Evolutionary conservation across 768 basidiomycete genomes (phyloP).

Genomic region (Xerocomus potaroensis): DNA sequence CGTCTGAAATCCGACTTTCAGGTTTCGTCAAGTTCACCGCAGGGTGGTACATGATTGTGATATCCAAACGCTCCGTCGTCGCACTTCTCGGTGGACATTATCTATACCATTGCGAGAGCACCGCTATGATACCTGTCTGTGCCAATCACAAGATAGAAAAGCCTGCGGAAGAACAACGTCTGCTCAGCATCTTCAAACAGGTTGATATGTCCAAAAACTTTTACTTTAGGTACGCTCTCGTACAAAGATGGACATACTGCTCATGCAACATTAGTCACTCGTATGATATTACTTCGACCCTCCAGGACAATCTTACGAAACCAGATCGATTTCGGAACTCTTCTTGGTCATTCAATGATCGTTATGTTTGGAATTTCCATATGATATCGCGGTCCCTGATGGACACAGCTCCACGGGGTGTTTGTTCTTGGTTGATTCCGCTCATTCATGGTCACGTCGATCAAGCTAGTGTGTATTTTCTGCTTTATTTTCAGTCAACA

Average conservation of each 20-base stretch:
- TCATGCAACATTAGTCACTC: constrained; percentile 60
- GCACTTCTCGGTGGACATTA: constrained; percentile 95
- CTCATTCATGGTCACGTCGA: constrained; percentile 96
- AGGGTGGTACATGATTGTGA: constrained; percentile 92
- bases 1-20: background rate
- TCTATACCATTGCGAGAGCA: constrained; percentile 92
- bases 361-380: constrained; percentile 94
- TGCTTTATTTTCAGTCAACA: background rate
- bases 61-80: constrained; percentile 87
- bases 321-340: constrained; percentile 40
- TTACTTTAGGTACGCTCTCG: constrained; percentile 75
- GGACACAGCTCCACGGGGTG: constrained; percentile 36
- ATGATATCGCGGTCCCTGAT: constrained; percentile 71
- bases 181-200: constrained; percentile 90
- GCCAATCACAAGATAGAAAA: constrained; percentile 83
- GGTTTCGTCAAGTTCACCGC: constrained; percentile 94
- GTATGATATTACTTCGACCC: constrained; percentile 93
- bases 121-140: constrained; percentile 75
- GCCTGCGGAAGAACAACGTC: constrained; percentile 81
- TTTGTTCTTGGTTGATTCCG: constrained; percentile 83
- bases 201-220: constrained; percentile 99
- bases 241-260: background rate
- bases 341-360: constrained; percentile 72
- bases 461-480: constrained; percentile 81
- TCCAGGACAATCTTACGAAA: constrained; percentile 85